A percentile compares a stretch with the other conserved stretches of the same genome.
phyloP scores from a whole-genome alignment of 768 basidiomycete genomes.

The Cyclocybe aegerita region DNA sequence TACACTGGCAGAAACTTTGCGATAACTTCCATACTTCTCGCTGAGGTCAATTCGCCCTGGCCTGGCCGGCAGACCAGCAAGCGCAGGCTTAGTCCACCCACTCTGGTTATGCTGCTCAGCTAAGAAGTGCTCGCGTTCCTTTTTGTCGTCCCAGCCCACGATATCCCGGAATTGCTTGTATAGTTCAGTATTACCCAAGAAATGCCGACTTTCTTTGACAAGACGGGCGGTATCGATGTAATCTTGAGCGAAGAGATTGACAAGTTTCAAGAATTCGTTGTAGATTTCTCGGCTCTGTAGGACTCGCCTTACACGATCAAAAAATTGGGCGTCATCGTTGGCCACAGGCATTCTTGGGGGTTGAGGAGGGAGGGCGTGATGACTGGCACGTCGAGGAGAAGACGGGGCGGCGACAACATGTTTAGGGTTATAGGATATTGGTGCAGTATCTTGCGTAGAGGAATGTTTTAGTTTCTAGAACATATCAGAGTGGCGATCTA shows the following conservation, averaged over 20 bases:
- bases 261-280: conserved; percentile 93
- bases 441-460: conserved; percentile 36
- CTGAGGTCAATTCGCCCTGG: conserved; percentile 67
- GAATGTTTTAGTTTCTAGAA: conserved; percentile 39
- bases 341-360: conserved; percentile 25
- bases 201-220: conserved; percentile 77
- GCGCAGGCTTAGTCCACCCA: conserved; percentile 51
- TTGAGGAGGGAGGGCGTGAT: conserved; percentile 24
- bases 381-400: conserved; percentile 30
- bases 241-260: conserved; percentile 94
- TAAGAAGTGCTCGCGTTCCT: conserved; percentile 55
- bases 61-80: conserved; percentile 37
- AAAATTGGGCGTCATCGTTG: conserved; percentile 71
- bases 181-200: conserved; percentile 75
- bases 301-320: conserved; percentile 81
- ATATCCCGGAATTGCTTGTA: conserved; percentile 83
- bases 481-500: conserved; percentile 14
- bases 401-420: conserved; percentile 29
- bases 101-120: conserved; percentile 45
- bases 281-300: conserved; percentile 76
- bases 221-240: conserved; percentile 86
- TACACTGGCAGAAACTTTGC: conserved; percentile 77
- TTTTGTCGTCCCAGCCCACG: conserved; percentile 81
- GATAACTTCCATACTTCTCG: conserved; percentile 85
- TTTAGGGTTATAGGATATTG: conserved; percentile 35